These are phyloP conservation scores for Mollisia scopiformis DNA, from an alignment of 2,329 filamentous ascomycete species.

Conservation along the genomic window DNA sequence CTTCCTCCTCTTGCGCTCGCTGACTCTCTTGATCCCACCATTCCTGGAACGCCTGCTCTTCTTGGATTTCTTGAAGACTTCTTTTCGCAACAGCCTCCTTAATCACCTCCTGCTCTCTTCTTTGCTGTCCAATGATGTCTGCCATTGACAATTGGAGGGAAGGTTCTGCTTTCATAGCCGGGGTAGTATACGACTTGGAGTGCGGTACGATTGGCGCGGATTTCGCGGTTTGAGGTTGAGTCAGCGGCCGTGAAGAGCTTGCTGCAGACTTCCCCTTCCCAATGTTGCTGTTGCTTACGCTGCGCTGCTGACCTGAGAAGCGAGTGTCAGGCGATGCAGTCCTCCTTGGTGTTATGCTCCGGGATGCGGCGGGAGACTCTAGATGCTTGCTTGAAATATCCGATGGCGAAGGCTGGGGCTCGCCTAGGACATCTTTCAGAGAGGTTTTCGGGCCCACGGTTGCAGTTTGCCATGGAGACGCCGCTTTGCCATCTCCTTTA, in stretches of 20 bases:
- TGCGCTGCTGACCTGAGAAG: conserved; percentile 57
- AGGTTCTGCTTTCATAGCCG: conserved; percentile 63
- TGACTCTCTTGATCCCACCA: conserved; percentile 92
- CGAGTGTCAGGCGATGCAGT: conserved; percentile 65
- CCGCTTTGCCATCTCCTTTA: conserved; percentile 41
- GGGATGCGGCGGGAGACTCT: conserved; percentile 27
- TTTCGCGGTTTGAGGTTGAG: conserved; percentile 32
- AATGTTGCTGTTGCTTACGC: conserved; percentile 13
- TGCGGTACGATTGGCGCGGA: conserved; percentile 53
- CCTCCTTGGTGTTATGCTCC: conserved; percentile 45
- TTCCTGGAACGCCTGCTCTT: conserved; percentile 94
- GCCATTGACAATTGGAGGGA: conserved; percentile 74
- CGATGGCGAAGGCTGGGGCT: conserved; percentile 34
- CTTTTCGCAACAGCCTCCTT: conserved; percentile 85
- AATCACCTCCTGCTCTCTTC: conserved; percentile 79
- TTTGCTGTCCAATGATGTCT: conserved; percentile 88
- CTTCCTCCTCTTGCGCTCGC: conserved; percentile 56
- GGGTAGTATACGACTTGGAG: conserved; percentile 62
- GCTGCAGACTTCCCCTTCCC: conserved; percentile 19
- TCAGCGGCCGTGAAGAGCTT: conserved; percentile 13
- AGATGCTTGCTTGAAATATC: conserved; percentile 32
- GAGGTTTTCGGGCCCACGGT: conserved; percentile 51
- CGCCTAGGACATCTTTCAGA: conserved; percentile 51
- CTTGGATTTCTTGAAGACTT: conserved; percentile 90
- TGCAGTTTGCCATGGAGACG: conserved; percentile 69